Base-by-base conservation (phyloP, 179 eudicot genomes). In the Beta macrorhiza region DNA sequence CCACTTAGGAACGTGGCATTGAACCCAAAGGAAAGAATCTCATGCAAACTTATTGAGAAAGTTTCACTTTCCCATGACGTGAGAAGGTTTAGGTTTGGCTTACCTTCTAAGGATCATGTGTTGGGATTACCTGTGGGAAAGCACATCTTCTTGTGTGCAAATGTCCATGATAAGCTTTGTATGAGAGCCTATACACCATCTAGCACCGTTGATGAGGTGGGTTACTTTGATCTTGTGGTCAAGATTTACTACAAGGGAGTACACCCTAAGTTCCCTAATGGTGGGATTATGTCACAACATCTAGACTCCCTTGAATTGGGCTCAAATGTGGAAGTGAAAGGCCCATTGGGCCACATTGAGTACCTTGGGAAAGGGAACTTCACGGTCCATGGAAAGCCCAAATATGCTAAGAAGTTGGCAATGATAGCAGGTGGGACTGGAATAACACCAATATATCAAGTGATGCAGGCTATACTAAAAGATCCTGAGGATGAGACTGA, bases 381-480 rank as follows among this genome's bases (percentile, higher is more conserved):
- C 72, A 67, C 44, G 8, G 93, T 91, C 32, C 95, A 90, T 61
- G 93, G 97, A 13, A 90, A 89, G 80, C 88, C 78, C 29, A 92
- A 89, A 88, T 88, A 56, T 53, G 97, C 97, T 1, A 89, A 84
- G 51, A 93, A 89, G 65, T 75, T 95, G 8, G 88, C 95, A 0
- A 93, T 95, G 98, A 75, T 95, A 10, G 90, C 98, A 0, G 98
- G 98, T 44, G 98, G 98, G 19, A 89, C 98, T 0, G 98, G 98
- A 14, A 92, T 95, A 11, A 93, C 98, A 0, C 98, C 98, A 0
- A 82, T 95, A 1, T 92, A 92, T 82, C 98, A 95, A 75, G 92
- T 95, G 45, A 93, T 95, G 91, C 98, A 93, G 82, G 93, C 95
- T 0, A 86, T 92, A 17, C 53, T 95, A 42, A 92, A 87, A 76